Evolutionary conservation across 257 asterid genomes (phyloP).

Genomic region (Ballota nigra): DNA sequence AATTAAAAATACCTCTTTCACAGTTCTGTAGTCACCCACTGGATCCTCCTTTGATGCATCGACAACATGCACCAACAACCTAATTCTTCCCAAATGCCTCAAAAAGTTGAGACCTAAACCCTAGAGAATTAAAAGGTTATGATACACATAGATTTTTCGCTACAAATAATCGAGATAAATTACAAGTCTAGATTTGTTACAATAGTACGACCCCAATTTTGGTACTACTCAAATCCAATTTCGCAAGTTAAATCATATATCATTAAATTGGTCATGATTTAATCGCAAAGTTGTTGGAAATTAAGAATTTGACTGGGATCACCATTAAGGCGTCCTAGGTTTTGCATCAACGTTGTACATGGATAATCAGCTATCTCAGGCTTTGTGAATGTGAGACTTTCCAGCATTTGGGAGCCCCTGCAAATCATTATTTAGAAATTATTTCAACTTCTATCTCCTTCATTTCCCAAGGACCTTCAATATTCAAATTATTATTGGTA

Average conservation of each 20-base stretch:
- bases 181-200: neutral
- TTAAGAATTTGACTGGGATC: slow-evolving; percentile 56
- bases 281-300: neutral
- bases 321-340: slow-evolving; percentile 92
- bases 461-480: neutral
- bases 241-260: neutral
- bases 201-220: neutral
- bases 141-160: neutral
- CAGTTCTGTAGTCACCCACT: slow-evolving; percentile 80
- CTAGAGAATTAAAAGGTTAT: slow-evolving; percentile 32
- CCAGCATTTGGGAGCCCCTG: slow-evolving; percentile 99
- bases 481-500: neutral
- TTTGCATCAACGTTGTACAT: slow-evolving; percentile 95
- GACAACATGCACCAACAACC: slow-evolving; percentile 88
- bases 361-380: slow-evolving; percentile 99
- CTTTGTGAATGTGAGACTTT: slow-evolving; percentile 84
- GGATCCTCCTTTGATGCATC: slow-evolving; percentile 87
- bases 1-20: slow-evolving; percentile 65
- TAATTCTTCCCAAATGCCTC: slow-evolving; percentile 97
- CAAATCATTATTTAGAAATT: neutral
- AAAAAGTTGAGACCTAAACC: slow-evolving; percentile 96
- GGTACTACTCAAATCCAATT: neutral
- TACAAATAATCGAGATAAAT: neutral
- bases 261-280: neutral
- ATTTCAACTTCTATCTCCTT: neutral